Evolutionary conservation across 768 basidiomycete species (phyloP), one percentile per base, ranked within the genome.

Genomic region (Macrolepiota dolichaula): DNA sequence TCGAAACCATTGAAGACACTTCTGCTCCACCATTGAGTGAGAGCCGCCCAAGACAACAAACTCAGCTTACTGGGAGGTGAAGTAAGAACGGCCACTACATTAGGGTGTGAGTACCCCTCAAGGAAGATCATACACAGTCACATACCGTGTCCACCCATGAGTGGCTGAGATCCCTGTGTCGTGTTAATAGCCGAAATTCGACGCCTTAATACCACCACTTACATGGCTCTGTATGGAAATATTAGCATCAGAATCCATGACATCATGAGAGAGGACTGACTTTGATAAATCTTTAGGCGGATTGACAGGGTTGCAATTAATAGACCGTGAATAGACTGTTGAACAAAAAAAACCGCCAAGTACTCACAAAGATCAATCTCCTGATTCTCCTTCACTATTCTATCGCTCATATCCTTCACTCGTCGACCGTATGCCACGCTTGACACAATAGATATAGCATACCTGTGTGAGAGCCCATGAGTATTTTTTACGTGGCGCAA

Each of bases 1-100:
- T 0, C 70, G 67, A 57, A 73, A 74, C 73, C 73, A 73, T 62
- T 74, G 72, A 5, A 74, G 54, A 35, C 63, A 68, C 38, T 65
- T 65, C 71, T 74, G 47, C 13, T 44, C 17, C 13, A 44, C 17
- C 11, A 5, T 19, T 44, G 27, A 32, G 44, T 11, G 19, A 19
- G 12, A 9, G 15, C 19, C 29, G 50, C n/a, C 0, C 17, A 25
- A 37, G n/a, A 13, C 17, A 37, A 17, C n/a, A 12, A 5, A 32
- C 22, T 13, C 2, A 2, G n/a, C 57, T 40, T 56, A 65, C 64
- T 22, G 65, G 65, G 22, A 66, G 60, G 12, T 57, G 55, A 12
- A 63, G 55, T 2, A 66, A 50, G 51, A 66, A 61, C 3, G 65
- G 65, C 51, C 56, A 66, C 64, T 65, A 17, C 19, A 44, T 10